Evolutionary conservation across 345 rosid genomes (phyloP).

Genomic region (Arabidopsis suecica): DNA sequence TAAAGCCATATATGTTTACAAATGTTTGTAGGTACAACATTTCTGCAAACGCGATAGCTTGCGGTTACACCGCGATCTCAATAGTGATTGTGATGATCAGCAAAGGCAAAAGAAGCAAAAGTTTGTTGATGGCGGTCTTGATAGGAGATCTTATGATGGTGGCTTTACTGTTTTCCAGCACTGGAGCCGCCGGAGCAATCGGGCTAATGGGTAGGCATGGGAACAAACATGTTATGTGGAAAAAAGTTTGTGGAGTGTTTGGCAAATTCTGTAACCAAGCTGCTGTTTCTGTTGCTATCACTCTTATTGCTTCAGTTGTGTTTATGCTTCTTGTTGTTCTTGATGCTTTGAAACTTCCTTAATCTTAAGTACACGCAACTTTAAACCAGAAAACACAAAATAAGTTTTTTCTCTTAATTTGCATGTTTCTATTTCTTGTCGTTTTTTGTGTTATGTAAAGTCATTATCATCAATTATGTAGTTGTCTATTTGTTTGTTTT

Average conservation of each 20-base stretch:
- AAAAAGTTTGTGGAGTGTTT: slow-evolving; percentile 62
- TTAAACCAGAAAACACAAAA: neutral
- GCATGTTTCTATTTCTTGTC: slow-evolving; percentile 13
- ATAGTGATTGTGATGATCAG: slow-evolving; percentile 41
- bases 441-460: slow-evolving; percentile 14
- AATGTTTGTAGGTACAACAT: slow-evolving; percentile 56
- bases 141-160: slow-evolving; percentile 57
- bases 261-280: slow-evolving; percentile 60
- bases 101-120: slow-evolving; percentile 45
- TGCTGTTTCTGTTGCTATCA: slow-evolving; percentile 48
- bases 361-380: neutral
- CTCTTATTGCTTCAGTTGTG: slow-evolving; percentile 52
- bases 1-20: neutral
- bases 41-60: slow-evolving; percentile 62
- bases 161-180: slow-evolving; percentile 63
- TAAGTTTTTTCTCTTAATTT: neutral
- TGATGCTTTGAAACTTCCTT: slow-evolving; percentile 45
- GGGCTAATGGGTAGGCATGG: slow-evolving; percentile 64
- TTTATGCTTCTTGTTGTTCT: slow-evolving; percentile 55
- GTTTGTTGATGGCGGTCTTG: slow-evolving; percentile 29
- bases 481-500: slow-evolving; percentile 1
- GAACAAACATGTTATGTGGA: slow-evolving; percentile 70
- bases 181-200: slow-evolving; percentile 62
- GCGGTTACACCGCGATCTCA: slow-evolving; percentile 61
- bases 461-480: slow-evolving; percentile 24